Conservation (phyloP, 164 flowering plant species). For the Piper longum region DNA sequence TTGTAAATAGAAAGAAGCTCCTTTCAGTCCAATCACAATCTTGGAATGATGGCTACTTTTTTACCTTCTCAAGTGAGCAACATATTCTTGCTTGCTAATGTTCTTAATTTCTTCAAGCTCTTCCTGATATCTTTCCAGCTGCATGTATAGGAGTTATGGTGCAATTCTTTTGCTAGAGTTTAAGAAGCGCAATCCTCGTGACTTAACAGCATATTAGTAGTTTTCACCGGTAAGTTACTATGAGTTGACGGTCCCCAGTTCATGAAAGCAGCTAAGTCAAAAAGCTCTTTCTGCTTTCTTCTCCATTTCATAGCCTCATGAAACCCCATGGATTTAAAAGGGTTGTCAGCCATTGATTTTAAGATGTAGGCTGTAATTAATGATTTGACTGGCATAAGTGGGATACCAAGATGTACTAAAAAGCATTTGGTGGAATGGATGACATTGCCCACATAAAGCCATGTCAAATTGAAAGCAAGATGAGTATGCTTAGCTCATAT, state of each 20-base stretch:
- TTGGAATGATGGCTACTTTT: not conserved
- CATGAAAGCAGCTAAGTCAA: slow-evolving; percentile 78
- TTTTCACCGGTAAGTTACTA: slow-evolving; percentile 59
- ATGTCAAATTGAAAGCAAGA: not conserved
- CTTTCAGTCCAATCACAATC: not conserved
- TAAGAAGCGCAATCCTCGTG: not conserved
- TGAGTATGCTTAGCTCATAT: not conserved
- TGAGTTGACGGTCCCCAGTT: slow-evolving; percentile 85
- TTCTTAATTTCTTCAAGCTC: slow-evolving; percentile 83
- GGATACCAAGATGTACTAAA: slow-evolving; percentile 68
- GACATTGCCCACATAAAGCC: not conserved
- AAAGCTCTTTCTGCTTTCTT: slow-evolving; percentile 89
- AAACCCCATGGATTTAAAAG: not conserved
- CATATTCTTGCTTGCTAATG: slow-evolving; percentile 83
- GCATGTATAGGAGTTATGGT: not conserved
- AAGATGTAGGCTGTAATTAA: not conserved
- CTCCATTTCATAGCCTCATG: slow-evolving; percentile 92
- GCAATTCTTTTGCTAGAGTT: not conserved
- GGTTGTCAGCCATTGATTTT: not conserved
- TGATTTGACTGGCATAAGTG: not conserved
- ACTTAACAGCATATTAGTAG: not conserved
- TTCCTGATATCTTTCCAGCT: slow-evolving; percentile 58
- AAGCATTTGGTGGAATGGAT: slow-evolving; percentile 3
- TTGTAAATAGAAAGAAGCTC: not conserved
- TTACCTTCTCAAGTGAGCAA: slow-evolving; percentile 83